These are phyloP conservation scores for Noccaea caerulescens DNA, from an alignment of 345 rosid species.

Conservation along the genomic window DNA sequence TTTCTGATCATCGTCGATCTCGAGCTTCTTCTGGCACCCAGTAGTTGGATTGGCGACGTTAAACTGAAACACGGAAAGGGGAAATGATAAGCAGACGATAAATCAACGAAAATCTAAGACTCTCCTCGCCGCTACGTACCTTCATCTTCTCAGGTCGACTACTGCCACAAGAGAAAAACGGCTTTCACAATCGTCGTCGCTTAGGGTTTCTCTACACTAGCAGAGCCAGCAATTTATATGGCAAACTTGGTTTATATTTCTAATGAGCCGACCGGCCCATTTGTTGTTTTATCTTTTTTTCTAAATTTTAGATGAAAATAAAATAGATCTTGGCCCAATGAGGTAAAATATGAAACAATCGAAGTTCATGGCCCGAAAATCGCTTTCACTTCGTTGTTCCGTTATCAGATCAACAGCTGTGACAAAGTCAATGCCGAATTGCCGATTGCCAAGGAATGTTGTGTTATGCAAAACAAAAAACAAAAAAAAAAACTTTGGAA, in stretches of 20 bases:
- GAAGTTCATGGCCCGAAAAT: too few species aligned
- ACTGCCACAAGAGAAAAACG: background rate
- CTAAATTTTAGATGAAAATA: background rate
- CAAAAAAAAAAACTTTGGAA: too few species aligned
- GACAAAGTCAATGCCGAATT: background rate
- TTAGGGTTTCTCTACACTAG: conserved; percentile 22
- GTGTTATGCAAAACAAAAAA: background rate
- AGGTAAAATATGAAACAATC: too few species aligned
- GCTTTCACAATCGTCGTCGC: conserved; percentile 13
- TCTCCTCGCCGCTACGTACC: background rate
- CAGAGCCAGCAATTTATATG: background rate
- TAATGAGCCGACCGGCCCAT: conserved; percentile 13
- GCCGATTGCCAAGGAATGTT: background rate
- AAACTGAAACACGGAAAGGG: conserved; percentile 39
- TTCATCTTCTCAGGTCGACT: conserved; percentile 36
- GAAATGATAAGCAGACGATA: conserved; percentile 21
- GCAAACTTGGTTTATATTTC: background rate
- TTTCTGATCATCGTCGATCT: conserved; percentile 58
- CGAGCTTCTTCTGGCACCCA: conserved; percentile 64
- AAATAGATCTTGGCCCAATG: background rate
- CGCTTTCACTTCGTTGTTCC: too few species aligned
- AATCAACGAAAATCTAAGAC: background rate
- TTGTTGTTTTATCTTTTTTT: background rate
- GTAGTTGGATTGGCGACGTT: conserved; percentile 58
- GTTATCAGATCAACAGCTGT: too few species aligned